These are phyloP conservation scores for Podospora fimiseda DNA, from an alignment of 495 filamentous ascomycete species.

Conservation along the genomic window DNA sequence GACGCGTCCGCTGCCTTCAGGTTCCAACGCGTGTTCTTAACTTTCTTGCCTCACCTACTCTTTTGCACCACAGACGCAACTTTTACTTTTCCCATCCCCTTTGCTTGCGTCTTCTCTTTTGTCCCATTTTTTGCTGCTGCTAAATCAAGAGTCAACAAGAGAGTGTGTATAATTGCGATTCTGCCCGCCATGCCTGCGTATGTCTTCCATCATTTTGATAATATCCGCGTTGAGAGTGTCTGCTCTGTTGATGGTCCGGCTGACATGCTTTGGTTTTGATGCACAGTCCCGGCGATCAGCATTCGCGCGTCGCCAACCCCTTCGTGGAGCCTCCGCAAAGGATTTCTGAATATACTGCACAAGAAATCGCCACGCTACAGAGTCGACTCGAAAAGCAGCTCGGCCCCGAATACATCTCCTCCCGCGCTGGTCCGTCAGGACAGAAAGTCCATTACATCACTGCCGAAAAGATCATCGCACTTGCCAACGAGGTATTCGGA, in stretches of 20 bases:
- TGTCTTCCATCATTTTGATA: conserved; percentile 16
- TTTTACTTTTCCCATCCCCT: neutral
- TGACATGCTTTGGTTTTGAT: conserved; percentile 18
- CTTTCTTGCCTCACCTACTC: neutral
- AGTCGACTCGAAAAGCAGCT: conserved; percentile 82
- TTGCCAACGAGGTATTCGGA: conserved; percentile 96
- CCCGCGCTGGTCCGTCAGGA: conserved; percentile 70
- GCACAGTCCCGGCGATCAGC: conserved; percentile 73
- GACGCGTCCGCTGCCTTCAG: neutral
- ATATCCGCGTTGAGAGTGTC: neutral
- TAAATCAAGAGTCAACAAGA: neutral
- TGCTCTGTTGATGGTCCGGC: neutral
- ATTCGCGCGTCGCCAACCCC: conserved; percentile 58
- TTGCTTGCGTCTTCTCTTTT: neutral
- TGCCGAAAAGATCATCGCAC: conserved; percentile 87
- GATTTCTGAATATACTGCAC: conserved; percentile 75
- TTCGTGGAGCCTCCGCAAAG: conserved; percentile 64
- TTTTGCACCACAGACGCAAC: too few relatives aligned
- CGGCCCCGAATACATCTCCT: conserved; percentile 93
- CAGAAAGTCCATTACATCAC: conserved; percentile 85
- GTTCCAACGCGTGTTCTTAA: neutral
- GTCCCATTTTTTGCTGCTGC: neutral
- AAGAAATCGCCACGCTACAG: conserved; percentile 83
- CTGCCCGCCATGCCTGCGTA: conserved; percentile 38
- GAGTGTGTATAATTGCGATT: neutral